Conservation (phyloP, 805 yeast species). For the Saccharomycopsis javanensis region DNA sequence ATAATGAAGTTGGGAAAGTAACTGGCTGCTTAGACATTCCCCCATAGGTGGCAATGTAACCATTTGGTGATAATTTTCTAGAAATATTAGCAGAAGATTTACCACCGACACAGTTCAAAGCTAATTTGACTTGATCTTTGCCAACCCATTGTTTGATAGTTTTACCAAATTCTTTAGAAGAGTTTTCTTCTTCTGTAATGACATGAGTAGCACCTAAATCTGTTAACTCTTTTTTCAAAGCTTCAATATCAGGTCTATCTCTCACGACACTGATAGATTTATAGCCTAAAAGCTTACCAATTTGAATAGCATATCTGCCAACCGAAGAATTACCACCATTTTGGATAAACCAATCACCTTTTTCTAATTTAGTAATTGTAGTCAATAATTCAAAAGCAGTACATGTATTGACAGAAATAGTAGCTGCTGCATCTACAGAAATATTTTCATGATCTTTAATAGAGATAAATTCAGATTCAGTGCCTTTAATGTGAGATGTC, state of each 20-base stretch:
- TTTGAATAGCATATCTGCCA: conserved; percentile 83
- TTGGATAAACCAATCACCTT: conserved; percentile 78
- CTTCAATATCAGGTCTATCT: conserved; percentile 69
- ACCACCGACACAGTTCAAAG: conserved; percentile 92
- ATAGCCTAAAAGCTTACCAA: conserved; percentile 67
- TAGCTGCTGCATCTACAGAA: conserved; percentile 61
- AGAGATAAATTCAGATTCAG: conserved; percentile 42
- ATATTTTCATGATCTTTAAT: conserved; percentile 42
- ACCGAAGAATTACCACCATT: conserved; percentile 97
- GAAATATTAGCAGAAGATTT: conserved; percentile 72
- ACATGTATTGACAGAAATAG: conserved; percentile 84
- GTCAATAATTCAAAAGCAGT: conserved; percentile 84
- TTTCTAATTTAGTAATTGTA: conserved; percentile 32
- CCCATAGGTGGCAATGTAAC: conserved; percentile 83
- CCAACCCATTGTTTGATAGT: conserved; percentile 31
- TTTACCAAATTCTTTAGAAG: conserved; percentile 54
- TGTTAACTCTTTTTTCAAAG: conserved; percentile 38
- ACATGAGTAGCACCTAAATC: conserved; percentile 79
- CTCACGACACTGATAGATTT: conserved; percentile 84
- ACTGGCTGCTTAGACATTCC: conserved; percentile 98
- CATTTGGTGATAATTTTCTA: conserved; percentile 66
- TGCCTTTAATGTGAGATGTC: conserved; percentile 66
- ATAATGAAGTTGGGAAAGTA: conserved; percentile 76
- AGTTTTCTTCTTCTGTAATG: conserved; percentile 79
- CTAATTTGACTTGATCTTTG: conserved; percentile 50